Base-by-base conservation (phyloP, 179 eudicot genomes). In the Pouteria campechiana region DNA sequence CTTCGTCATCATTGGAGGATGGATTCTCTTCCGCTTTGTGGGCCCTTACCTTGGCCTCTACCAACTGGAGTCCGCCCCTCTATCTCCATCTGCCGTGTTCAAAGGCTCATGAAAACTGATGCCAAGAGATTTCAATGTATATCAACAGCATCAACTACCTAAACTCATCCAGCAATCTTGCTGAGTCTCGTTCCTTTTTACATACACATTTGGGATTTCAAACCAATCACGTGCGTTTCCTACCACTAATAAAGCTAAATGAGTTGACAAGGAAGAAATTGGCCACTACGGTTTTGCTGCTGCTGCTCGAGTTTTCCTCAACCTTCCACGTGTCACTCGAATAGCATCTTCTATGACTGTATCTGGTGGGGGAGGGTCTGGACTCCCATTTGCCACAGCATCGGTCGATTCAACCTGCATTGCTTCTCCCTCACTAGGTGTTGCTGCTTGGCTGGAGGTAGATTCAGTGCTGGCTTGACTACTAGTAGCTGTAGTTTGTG, bases 1-100 rank as follows among this genome's bases (percentile, higher is more conserved):
- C 13, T 86, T 24, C 24, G 66, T 86, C 0, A 52, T 82, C 1
- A 82, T 86, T 24, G 96, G 89, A 40, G 96, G 53, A 43, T 86
- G 96, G 96, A 76, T 86, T 8, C 11, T 79, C 57, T 82, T 86
- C 52, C 63, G 96, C 47, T 82, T 86, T 31, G 86, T 86, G 0
- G 96, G 89, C 3, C 96, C 93, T 2, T 65, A 89, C 0, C 64
- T 86, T 1, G 72, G 79, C 29, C 66, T 86, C 38, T 86, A 82
- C 41, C 93, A 86, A 65, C 83, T 86, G 7, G 93, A 86, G 18
- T 3, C 89, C 15, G 68, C 75, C 28, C 84, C 85, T 9, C 76
- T 72, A 2, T 30, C 83, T 48, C 83, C 94, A 13, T 15, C 52
- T 0, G 40, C 61, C 31, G 32, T 73, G 7, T 50, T 55, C 37